Base-by-base conservation (phyloP, 768 basidiomycete species). In the Amanita pallidorosea region DNA sequence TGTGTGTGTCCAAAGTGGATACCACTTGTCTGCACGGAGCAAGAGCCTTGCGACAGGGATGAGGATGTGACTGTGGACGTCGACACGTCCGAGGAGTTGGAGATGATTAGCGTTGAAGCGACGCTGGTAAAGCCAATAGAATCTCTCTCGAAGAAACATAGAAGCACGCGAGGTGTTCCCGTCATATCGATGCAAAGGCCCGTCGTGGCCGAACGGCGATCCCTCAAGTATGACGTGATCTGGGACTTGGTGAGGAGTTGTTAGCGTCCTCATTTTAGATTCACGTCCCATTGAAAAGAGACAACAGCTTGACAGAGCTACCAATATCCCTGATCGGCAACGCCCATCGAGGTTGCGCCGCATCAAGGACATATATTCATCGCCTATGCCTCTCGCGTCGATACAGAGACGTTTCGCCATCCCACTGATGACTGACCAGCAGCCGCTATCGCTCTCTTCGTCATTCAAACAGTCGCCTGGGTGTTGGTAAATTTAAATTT, bases 401-500 rank as follows among this genome's bases (percentile, higher is more conserved):
- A 18, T 31, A 33, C 11, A 9, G 36, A 20, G 22, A 27, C 18
- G 35, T 18, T 48, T 27, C 15, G 27, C n/a, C 8, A n/a, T n/a
- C 7, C 36, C 47, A 11, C 7, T 23, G 22, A 8, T 5, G 9
- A 7, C 15, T 4, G 5, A 22, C 33, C n/a, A 7, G 15, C 17
- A 6, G 13, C 48, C 47, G 5, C 29, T 68, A 53, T 58, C 60
- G 6, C 43, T 53, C n/a, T 47, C 54, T 1, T 37, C 54, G 17
- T 68, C 65, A 0, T 70, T 75, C 52, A 75, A 73, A 50, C 65
- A 68, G 38, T 60, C 75, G 4, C 64, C 75, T 2, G 76, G 75
- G 36, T 67, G 76, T 69, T 51, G 63, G 66, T 64, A 33, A 33
- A 17, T 33, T 9, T 4, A 33, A 40, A 31, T 42, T 27, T 48